A percentile compares a stretch with the other conserved stretches of the same genome.
These are phyloP conservation scores for Leersia perrieri DNA, from an alignment of 176 grass and related monocot species.

Conservation along the genomic window DNA sequence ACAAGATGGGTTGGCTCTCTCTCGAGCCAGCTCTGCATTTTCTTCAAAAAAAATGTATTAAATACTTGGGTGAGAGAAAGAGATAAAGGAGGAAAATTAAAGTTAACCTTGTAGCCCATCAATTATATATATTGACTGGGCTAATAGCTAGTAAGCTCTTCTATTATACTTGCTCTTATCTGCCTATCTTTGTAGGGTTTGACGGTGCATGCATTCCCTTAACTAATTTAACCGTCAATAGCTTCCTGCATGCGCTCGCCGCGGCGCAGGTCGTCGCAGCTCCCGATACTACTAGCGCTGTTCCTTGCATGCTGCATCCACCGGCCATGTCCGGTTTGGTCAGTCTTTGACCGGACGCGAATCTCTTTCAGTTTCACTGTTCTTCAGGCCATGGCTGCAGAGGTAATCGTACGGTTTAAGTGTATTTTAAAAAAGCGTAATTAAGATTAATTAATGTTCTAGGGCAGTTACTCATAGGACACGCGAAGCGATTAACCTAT, in stretches of 20 bases:
- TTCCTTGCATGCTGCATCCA: constrained; percentile 21
- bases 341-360: constrained; percentile 12
- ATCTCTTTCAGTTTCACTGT: neutral
- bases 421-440: neutral
- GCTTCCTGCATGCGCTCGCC: neutral
- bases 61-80: too few species aligned
- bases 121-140: too few species aligned
- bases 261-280: neutral
- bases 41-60: too few species aligned
- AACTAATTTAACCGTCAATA: constrained; percentile 23
- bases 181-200: constrained; percentile 20
- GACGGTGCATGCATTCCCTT: neutral
- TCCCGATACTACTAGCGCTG: neutral
- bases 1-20: too few species aligned
- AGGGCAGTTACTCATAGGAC: neutral
- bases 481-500: neutral
- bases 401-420: neutral
- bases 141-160: too few species aligned
- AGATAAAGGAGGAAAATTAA: too few species aligned
- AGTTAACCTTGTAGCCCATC: too few species aligned
- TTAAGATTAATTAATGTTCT: neutral
- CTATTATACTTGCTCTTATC: too few species aligned
- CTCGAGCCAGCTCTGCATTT: too few species aligned
- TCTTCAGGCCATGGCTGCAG: neutral
- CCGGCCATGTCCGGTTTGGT: constrained; percentile 7